phyloP scores from a whole-genome alignment of 2,329 filamentous ascomycete species.

The Ophiostoma ulmi region DNA sequence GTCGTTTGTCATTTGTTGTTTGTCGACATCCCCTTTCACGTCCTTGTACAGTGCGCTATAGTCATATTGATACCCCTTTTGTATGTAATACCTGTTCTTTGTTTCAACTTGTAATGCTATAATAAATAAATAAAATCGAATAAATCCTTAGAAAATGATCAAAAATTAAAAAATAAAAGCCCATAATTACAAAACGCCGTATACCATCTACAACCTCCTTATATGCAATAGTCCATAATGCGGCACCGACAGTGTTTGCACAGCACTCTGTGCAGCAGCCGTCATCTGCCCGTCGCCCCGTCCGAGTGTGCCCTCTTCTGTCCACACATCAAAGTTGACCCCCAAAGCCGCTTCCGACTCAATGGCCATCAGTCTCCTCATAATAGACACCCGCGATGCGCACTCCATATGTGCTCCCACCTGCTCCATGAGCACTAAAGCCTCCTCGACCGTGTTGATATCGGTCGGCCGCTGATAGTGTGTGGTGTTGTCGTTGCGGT shows the following conservation, averaged over 20 bases:
- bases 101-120: background rate
- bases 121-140: background rate
- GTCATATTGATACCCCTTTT: background rate
- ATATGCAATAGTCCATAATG: background rate
- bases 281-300: background rate
- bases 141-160: too few species aligned
- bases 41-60: background rate
- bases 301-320: background rate
- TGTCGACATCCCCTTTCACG: background rate
- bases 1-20: background rate
- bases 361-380: background rate
- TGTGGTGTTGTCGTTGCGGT: background rate
- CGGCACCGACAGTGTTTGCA: background rate
- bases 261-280: background rate
- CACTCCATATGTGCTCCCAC: background rate
- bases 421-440: background rate
- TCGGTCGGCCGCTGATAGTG: conserved; percentile 10
- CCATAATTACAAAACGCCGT: background rate
- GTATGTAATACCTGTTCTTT: background rate
- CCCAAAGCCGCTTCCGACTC: background rate
- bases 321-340: background rate
- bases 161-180: too few species aligned
- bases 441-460: background rate
- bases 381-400: background rate
- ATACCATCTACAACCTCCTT: background rate